These are phyloP conservation scores for Batrachochytrium dendrobatidis DNA, from an alignment of 371 early-diverging fungal species.

Conservation along the genomic window DNA sequence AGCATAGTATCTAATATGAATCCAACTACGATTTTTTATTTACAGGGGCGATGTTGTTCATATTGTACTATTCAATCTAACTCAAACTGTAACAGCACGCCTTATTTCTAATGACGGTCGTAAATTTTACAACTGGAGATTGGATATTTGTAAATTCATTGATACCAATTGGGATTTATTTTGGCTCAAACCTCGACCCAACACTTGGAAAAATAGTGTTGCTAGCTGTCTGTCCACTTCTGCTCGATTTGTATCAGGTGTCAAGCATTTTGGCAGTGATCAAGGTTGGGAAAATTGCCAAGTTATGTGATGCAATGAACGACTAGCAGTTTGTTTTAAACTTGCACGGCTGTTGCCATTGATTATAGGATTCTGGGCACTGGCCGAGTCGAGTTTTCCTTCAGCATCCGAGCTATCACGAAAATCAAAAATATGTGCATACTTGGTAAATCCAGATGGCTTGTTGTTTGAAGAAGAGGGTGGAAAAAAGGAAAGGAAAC, in stretches of 20 bases:
- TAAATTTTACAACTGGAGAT: slow-evolving; percentile 48
- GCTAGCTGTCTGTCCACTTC: slow-evolving; percentile 42
- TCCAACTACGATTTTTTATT: too few species aligned
- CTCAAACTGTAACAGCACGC: slow-evolving; percentile 16
- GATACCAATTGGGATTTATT: slow-evolving; percentile 54
- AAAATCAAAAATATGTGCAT: not conserved
- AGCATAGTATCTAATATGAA: too few species aligned
- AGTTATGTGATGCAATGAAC: too few species aligned
- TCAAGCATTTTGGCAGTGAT: slow-evolving; percentile 42
- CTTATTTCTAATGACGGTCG: slow-evolving; percentile 26
- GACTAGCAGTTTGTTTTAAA: too few species aligned
- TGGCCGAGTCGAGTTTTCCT: slow-evolving; percentile 14
- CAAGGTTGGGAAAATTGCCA: slow-evolving; percentile 12
- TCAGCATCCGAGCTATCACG: slow-evolving; percentile 6
- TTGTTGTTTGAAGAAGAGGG: slow-evolving; percentile 6
- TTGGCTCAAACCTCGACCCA: slow-evolving; percentile 46
- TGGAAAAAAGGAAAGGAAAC: slow-evolving; percentile 7
- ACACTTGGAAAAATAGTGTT: slow-evolving; percentile 49
- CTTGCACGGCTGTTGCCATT: not conserved
- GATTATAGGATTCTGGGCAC: slow-evolving; percentile 17
- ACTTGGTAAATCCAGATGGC: slow-evolving; percentile 19
- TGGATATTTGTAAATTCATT: slow-evolving; percentile 48
- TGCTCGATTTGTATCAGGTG: slow-evolving; percentile 51
- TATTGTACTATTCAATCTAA: slow-evolving; percentile 50
- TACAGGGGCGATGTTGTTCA: slow-evolving; percentile 53